Percentiles rank a stretch among this genome's conserved stretches.
phyloP scores from a whole-genome alignment of 1,284 basidiomycete genomes.

The Rhodofomes roseus region DNA sequence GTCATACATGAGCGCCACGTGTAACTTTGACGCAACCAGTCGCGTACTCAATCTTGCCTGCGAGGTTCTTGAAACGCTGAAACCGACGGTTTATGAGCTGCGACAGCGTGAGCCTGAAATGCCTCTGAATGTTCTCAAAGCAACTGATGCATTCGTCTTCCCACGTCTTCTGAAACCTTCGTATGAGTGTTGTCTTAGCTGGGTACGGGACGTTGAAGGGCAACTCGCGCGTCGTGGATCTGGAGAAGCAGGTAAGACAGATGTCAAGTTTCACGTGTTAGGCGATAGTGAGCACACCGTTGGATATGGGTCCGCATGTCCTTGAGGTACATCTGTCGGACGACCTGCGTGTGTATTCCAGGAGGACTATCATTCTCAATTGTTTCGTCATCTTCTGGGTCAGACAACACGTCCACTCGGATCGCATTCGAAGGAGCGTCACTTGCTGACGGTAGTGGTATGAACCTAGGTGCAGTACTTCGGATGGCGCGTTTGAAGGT shows the following conservation, averaged over 20 bases:
- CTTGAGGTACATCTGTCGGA: background rate
- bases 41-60: constrained; percentile 5
- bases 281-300: background rate
- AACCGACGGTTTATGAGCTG: constrained; percentile 27
- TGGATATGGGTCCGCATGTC: background rate
- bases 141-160: constrained; percentile 24
- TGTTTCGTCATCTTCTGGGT: background rate
- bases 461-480: background rate
- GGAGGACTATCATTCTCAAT: background rate
- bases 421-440: background rate
- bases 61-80: constrained; percentile 25
- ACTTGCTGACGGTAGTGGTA: background rate
- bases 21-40: constrained; percentile 3
- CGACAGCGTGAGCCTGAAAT: constrained; percentile 23
- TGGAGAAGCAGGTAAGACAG: constrained; percentile 23
- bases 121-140: constrained; percentile 32
- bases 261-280: constrained; percentile 21
- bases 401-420: background rate
- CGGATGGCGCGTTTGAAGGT: constrained; percentile 33
- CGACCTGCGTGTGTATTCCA: background rate
- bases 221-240: constrained; percentile 39
- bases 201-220: constrained; percentile 48
- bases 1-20: background rate
- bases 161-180: constrained; percentile 36
- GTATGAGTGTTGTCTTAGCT: constrained; percentile 40